Evolutionary conservation across 1,284 basidiomycete species (phyloP).

Genomic region (Lentinula novae-zelandiae): DNA sequence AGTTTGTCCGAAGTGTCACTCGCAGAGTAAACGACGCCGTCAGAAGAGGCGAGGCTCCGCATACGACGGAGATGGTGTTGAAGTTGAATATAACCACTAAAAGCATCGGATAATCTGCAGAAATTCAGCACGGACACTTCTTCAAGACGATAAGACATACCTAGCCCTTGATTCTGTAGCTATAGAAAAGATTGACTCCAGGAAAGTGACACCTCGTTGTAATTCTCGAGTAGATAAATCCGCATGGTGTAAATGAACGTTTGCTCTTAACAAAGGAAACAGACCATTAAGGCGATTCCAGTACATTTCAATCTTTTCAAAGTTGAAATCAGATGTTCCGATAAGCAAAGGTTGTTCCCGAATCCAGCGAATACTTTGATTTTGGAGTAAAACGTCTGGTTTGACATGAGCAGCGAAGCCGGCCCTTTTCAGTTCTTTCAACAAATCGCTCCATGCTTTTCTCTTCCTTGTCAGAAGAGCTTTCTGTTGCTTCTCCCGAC

Average conservation of each 20-base stretch:
- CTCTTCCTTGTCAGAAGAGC: slow-evolving; percentile 80
- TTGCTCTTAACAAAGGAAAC: slow-evolving; percentile 67
- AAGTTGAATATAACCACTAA: slow-evolving; percentile 24
- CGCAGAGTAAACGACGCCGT: slow-evolving; percentile 25
- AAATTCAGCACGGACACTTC: background rate
- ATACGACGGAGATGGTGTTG: slow-evolving; percentile 25
- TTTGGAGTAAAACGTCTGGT: slow-evolving; percentile 64
- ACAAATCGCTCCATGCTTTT: slow-evolving; percentile 88
- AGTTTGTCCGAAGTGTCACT: slow-evolving; percentile 26
- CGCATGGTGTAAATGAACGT: slow-evolving; percentile 68
- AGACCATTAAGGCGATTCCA: slow-evolving; percentile 67
- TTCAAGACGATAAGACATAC: slow-evolving; percentile 29
- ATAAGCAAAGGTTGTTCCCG: slow-evolving; percentile 54
- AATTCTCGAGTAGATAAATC: slow-evolving; percentile 87
- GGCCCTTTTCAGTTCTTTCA: slow-evolving; percentile 83
- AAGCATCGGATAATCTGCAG: slow-evolving; percentile 34
- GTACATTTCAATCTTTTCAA: slow-evolving; percentile 59
- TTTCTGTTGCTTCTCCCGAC: slow-evolving; percentile 74
- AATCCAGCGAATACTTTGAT: slow-evolving; percentile 65
- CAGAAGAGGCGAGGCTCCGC: slow-evolving; percentile 21
- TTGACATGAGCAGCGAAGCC: slow-evolving; percentile 77
- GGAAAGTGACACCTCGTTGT: slow-evolving; percentile 72
- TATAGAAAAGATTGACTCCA: slow-evolving; percentile 75
- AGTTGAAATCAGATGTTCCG: slow-evolving; percentile 16
- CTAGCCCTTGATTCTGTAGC: slow-evolving; percentile 50